A percentile compares a stretch with the other conserved stretches of the same genome.
These are phyloP conservation scores for Tremella yokohamensis DNA, from an alignment of 768 basidiomycete genomes.

Conservation along the genomic window DNA sequence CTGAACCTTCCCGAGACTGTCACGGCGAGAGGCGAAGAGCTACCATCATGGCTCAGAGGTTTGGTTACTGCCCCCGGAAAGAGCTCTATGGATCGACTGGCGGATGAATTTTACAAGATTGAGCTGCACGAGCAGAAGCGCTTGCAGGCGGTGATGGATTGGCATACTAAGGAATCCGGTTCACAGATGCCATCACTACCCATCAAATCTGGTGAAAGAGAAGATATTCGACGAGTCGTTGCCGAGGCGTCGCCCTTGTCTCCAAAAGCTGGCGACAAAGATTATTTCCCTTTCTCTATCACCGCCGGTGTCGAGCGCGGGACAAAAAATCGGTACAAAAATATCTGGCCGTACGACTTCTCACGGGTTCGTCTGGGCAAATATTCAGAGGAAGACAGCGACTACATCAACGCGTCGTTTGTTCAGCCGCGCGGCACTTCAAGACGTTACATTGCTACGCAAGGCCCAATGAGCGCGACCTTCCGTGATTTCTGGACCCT, in stretches of 20 bases:
- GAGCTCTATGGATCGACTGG: constrained; percentile 73
- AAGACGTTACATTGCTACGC: constrained; percentile 87
- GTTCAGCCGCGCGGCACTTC: constrained; percentile 80
- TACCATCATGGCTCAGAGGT: constrained; percentile 73
- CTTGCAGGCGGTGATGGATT: constrained; percentile 84
- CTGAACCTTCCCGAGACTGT: constrained; percentile 58
- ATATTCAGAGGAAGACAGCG: constrained; percentile 59
- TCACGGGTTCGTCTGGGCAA: constrained; percentile 73
- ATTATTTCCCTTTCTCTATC: constrained; percentile 78
- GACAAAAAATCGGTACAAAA: constrained; percentile 86
- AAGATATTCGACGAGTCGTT: not conserved
- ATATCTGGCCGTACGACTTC: constrained; percentile 95
- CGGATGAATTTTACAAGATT: constrained; percentile 88
- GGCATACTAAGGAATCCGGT: constrained; percentile 63
- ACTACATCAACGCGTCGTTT: constrained; percentile 93
- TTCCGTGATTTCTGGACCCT: constrained; percentile 94
- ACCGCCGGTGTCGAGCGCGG: constrained; percentile 95
- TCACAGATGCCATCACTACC: not conserved
- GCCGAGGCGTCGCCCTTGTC: too few relatives aligned
- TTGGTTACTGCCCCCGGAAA: constrained; percentile 60
- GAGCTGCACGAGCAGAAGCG: constrained; percentile 86
- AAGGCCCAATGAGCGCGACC: constrained; percentile 86
- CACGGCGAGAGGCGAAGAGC: constrained; percentile 61
- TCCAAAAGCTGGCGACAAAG: constrained; percentile 4
- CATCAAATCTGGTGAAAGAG: not conserved